These are phyloP conservation scores for Brasilioporus rufonigricans DNA, from an alignment of 768 basidiomycete species.

Conservation along the genomic window DNA sequence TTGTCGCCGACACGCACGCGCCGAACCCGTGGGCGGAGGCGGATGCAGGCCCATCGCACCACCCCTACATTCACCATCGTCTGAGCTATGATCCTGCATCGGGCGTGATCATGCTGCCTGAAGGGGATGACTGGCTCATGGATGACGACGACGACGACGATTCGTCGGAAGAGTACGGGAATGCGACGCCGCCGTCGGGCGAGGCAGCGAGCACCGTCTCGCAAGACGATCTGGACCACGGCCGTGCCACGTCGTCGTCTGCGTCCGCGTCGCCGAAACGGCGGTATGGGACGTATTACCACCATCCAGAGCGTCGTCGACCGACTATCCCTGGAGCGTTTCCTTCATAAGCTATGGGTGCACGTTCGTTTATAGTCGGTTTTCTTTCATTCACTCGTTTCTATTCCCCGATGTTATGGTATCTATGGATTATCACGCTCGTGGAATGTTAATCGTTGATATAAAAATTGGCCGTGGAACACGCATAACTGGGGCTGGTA, in stretches of 20 bases:
- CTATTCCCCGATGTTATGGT: background rate
- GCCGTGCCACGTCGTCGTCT: conserved; percentile 6
- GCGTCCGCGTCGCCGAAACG: conserved; percentile 42
- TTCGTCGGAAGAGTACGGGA: conserved; percentile 44
- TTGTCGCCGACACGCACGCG: conserved; percentile 25
- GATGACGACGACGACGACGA: conserved; percentile 50
- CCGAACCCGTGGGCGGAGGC: conserved; percentile 66
- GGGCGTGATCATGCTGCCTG: conserved; percentile 86
- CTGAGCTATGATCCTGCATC: conserved; percentile 84
- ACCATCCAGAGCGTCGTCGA: conserved; percentile 70
- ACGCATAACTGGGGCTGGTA: too few relatives aligned
- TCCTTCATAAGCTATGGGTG: conserved; percentile 13
- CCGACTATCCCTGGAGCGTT: conserved; percentile 63
- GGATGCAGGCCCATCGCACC: conserved; percentile 16
- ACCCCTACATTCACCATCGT: conserved; percentile 41
- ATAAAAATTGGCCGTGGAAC: background rate
- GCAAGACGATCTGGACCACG: conserved; percentile 25
- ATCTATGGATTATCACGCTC: background rate
- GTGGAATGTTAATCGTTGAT: background rate
- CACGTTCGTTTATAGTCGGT: background rate
- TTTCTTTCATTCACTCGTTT: too few relatives aligned
- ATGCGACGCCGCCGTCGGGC: conserved; percentile 23
- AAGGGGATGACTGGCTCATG: conserved; percentile 63
- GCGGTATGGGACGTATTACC: conserved; percentile 78
- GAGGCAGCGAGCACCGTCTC: conserved; percentile 14